phyloP scores from a whole-genome alignment of 2,329 filamentous ascomycete species.

The Tympanopsis confertula region DNA sequence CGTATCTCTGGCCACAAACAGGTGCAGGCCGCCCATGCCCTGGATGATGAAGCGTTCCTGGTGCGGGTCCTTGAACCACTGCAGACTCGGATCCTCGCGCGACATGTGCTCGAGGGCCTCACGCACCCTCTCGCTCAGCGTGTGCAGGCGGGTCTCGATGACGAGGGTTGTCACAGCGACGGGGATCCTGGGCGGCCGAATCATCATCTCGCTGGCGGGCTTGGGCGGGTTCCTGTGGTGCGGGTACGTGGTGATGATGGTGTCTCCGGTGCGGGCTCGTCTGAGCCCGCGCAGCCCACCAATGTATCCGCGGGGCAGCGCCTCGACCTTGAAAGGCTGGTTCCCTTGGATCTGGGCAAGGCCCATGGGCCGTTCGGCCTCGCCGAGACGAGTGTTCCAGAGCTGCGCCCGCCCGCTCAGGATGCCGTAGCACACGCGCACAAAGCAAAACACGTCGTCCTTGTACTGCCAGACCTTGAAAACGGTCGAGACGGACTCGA shows the following conservation, averaged over 20 bases:
- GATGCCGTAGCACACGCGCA: conserved; percentile 79
- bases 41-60: conserved; percentile 86
- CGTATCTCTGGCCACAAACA: conserved; percentile 79
- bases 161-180: conserved; percentile 95
- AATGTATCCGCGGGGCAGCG: conserved; percentile 77
- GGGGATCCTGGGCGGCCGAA: conserved; percentile 79
- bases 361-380: conserved; percentile 69
- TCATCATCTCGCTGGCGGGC: conserved; percentile 62
- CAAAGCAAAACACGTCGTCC: conserved; percentile 78
- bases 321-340: conserved; percentile 72
- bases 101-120: conserved; percentile 67
- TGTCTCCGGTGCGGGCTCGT: conserved; percentile 85
- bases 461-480: conserved; percentile 94
- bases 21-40: conserved; percentile 91
- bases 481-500: conserved; percentile 49
- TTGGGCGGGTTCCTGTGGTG: conserved; percentile 51
- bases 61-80: conserved; percentile 75
- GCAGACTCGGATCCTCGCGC: conserved; percentile 83
- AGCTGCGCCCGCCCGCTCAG: conserved; percentile 63
- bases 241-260: conserved; percentile 60
- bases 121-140: conserved; percentile 63
- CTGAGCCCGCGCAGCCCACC: conserved; percentile 87
- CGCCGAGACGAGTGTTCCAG: conserved; percentile 76
- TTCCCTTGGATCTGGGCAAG: conserved; percentile 83
- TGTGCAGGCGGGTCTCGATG: conserved; percentile 58